A percentile compares a stretch with the other conserved stretches of the same genome.
Evolutionary conservation across 2,329 filamentous ascomycete species (phyloP).

Genomic region (Fusarium verrucosum): DNA sequence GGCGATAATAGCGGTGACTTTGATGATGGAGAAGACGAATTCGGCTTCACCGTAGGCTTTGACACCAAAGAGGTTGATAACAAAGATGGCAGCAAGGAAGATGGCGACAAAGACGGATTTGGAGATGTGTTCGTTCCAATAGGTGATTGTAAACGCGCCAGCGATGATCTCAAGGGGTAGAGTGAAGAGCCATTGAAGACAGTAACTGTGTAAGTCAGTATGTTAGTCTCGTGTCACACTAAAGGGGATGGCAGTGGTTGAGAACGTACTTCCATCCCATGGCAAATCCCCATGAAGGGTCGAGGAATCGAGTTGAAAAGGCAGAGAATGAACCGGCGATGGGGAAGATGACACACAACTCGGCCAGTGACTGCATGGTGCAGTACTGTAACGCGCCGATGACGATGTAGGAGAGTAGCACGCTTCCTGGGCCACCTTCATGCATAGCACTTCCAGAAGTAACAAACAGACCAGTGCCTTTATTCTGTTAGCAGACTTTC

Average conservation of each 20-base stretch:
- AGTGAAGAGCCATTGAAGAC: constrained; percentile 85
- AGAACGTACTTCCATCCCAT: constrained; percentile 88
- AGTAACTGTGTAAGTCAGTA: constrained; percentile 66
- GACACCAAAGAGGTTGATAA: constrained; percentile 88
- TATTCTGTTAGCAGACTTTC: not conserved
- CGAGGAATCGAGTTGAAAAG: constrained; percentile 92
- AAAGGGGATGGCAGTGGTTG: too few species aligned
- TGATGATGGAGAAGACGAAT: constrained; percentile 86
- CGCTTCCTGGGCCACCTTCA: constrained; percentile 78
- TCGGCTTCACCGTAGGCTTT: constrained; percentile 93
- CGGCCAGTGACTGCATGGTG: constrained; percentile 89
- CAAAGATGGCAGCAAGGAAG: constrained; percentile 78
- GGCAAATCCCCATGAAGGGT: constrained; percentile 93
- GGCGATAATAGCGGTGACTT: constrained; percentile 84
- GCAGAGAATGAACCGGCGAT: constrained; percentile 92
- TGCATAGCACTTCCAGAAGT: constrained; percentile 78
- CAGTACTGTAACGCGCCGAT: constrained; percentile 90
- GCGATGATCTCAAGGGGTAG: constrained; percentile 88
- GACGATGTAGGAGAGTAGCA: constrained; percentile 78
- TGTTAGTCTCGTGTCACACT: too few species aligned
- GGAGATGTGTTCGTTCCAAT: constrained; percentile 74
- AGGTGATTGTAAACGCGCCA: constrained; percentile 83
- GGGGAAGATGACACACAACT: constrained; percentile 89
- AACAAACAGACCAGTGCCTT: constrained; percentile 88
- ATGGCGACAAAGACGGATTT: constrained; percentile 83